A percentile compares a stretch with the other conserved stretches of the same genome.
Conservation (phyloP, 2,329 filamentous ascomycete genomes). For the Xylaria polymorpha region DNA sequence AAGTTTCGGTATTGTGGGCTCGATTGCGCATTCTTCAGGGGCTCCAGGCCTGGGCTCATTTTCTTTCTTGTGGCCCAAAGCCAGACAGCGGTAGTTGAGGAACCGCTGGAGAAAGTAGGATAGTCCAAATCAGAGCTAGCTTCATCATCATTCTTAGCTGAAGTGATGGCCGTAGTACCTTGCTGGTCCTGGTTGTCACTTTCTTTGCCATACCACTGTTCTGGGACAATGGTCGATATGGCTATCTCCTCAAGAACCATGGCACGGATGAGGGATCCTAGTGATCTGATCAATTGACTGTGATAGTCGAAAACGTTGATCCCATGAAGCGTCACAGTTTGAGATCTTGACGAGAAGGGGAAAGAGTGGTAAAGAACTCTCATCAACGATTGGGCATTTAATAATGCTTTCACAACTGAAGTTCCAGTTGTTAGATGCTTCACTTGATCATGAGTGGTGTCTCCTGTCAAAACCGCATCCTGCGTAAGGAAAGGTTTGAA, state of each 20-base stretch:
- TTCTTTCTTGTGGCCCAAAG: slow-evolving; percentile 42
- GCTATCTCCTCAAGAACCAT: slow-evolving; percentile 88
- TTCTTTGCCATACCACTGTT: slow-evolving; percentile 65
- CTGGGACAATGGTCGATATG: slow-evolving; percentile 78
- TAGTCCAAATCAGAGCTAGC: slow-evolving; percentile 45
- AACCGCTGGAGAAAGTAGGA: slow-evolving; percentile 43
- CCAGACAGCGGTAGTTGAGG: slow-evolving; percentile 45
- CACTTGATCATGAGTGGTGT: slow-evolving; percentile 49
- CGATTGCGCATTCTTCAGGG: slow-evolving; percentile 45
- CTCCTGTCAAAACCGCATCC: slow-evolving; percentile 51
- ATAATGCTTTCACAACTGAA: slow-evolving; percentile 78
- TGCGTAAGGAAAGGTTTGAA: slow-evolving; percentile 73
- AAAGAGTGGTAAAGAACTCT: slow-evolving; percentile 81
- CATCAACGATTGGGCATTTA: slow-evolving; percentile 80
- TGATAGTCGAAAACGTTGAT: slow-evolving; percentile 91
- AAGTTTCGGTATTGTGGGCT: slow-evolving; percentile 75
- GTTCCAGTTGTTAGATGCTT: slow-evolving; percentile 74
- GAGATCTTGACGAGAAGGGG: slow-evolving; percentile 73
- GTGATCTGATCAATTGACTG: slow-evolving; percentile 74
- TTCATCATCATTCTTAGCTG: slow-evolving; percentile 30
- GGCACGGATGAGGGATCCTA: slow-evolving; percentile 82
- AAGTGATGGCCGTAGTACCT: slow-evolving; percentile 21
- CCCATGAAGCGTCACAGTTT: slow-evolving; percentile 73
- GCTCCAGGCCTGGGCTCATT: slow-evolving; percentile 30
- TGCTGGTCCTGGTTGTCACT: slow-evolving; percentile 40